phyloP scores from a whole-genome alignment of 257 asterid genomes.

The Primulina huaijiensis region DNA sequence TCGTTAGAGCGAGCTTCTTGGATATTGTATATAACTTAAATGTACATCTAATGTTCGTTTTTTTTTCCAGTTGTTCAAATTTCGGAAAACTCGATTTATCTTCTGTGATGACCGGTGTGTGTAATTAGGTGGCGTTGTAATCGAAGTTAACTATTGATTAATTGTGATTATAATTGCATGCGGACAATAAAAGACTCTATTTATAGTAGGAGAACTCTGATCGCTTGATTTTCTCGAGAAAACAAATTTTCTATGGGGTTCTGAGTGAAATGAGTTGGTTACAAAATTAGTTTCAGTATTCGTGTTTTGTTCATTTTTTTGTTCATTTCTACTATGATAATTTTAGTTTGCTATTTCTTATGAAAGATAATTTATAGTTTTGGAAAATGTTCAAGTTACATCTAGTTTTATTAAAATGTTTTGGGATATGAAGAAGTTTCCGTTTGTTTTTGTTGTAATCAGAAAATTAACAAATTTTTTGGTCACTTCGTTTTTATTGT shows the following conservation, averaged over 20 bases:
- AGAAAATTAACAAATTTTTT: not conserved
- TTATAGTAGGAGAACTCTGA: not conserved
- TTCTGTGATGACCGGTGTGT: not conserved
- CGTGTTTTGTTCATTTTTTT: not conserved
- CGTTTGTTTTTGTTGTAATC: not conserved
- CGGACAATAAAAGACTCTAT: not conserved
- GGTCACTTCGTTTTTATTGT: not conserved
- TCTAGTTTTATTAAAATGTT: not conserved
- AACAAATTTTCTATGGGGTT: not conserved
- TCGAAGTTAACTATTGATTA: not conserved
- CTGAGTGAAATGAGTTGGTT: not conserved
- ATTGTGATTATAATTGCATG: not conserved
- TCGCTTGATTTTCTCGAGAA: not conserved
- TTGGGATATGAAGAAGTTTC: not conserved
- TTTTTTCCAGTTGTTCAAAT: not conserved
- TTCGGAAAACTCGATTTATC: not conserved
- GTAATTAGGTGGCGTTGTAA: conserved; percentile 1
- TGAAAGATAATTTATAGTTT: not conserved
- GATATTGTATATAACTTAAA: not conserved
- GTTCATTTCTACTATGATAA: too few species aligned
- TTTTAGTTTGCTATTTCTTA: not conserved
- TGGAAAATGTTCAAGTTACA: too few species aligned
- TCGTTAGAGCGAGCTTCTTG: not conserved
- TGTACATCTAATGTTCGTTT: not conserved
- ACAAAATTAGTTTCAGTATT: conserved; percentile 5